A percentile compares a stretch with the other conserved stretches of the same genome.
These are phyloP conservation scores for Graphiopsis chlorocephala DNA, from an alignment of 2,329 filamentous ascomycete genomes.

Conservation along the genomic window DNA sequence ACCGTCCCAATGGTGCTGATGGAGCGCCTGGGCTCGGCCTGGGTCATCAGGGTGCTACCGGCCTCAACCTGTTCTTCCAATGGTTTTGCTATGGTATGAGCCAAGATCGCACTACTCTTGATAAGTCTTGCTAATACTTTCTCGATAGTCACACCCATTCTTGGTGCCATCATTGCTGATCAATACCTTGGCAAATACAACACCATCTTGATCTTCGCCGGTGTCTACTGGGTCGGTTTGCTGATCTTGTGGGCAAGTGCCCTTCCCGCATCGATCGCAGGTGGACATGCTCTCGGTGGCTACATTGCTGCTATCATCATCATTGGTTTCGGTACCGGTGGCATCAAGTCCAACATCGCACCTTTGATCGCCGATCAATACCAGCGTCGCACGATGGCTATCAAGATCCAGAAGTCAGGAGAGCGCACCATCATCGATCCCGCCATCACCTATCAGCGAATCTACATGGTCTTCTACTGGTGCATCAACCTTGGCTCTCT, in stretches of 20 bases:
- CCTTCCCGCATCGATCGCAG: constrained; percentile 60
- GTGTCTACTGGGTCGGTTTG: constrained; percentile 64
- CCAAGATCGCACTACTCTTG: background rate
- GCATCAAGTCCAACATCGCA: constrained; percentile 76
- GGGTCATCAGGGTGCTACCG: constrained; percentile 43
- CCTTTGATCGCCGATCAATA: constrained; percentile 51
- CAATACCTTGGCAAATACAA: constrained; percentile 67
- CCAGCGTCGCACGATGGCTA: constrained; percentile 39
- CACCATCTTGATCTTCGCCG: constrained; percentile 66
- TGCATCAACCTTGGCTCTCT: constrained; percentile 73
- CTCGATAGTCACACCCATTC: constrained; percentile 39
- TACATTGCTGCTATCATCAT: constrained; percentile 65
- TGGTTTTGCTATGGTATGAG: constrained; percentile 44
- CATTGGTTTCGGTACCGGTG: constrained; percentile 72
- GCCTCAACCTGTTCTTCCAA: constrained; percentile 48
- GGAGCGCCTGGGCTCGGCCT: constrained; percentile 43
- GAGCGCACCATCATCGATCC: constrained; percentile 48
- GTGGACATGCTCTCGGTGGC: constrained; percentile 59
- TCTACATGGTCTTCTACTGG: constrained; percentile 65
- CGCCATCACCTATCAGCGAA: constrained; percentile 47
- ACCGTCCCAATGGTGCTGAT: constrained; percentile 37
- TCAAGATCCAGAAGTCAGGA: constrained; percentile 41
- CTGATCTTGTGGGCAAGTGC: constrained; percentile 64
- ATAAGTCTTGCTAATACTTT: background rate
- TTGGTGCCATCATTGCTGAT: constrained; percentile 58